Base-by-base conservation (phyloP, 768 basidiomycete species). In the Boletus patriciae region DNA sequence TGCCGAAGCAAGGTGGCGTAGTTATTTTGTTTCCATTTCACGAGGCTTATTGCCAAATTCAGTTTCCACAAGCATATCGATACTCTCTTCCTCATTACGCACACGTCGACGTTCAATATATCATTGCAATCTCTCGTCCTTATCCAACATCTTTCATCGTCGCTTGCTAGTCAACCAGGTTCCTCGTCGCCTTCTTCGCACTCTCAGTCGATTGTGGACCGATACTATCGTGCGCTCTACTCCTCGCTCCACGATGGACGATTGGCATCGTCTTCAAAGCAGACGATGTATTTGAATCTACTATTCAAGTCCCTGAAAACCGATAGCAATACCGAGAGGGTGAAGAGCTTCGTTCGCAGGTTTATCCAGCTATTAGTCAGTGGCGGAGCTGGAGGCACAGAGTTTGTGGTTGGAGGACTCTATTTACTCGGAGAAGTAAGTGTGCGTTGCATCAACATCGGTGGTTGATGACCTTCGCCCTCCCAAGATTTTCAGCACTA, bases 261-360 rank as follows among this genome's bases (percentile, higher is more conserved):
- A 15, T 80, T 99, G 2, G 80, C 86, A 3, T 78, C 80, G 3
- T 93, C 93, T 13, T 89, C 88, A 3, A 98, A 98, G 67, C 94
- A 98, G 69, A 94, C 94, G 6, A 90, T 98, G 87, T 98, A 96
- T 71, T 82, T 99, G 54, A 98, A 98, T 68, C 74, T 99, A 18
- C 71, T 98, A 19, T 95, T 95, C 83, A 94, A 92, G 64, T 87
- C 90, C 3, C 73, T 97, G 61, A 96, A 95, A 72, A 80, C 79
- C 4, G 87, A 88, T 61, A 65, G 64, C 33, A 80, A 81, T 53
- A 55, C 70, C 0, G 83, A 83, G 46, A 80, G 96, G 10, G 80
- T 88, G 18, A 86, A 85, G 69, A 92, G 93, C 1, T 84, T 97
- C 58, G 80, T 98, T 27, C 82, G 89, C 64, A 75, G 96, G 45